Base-by-base conservation (phyloP, 257 asterid genomes). In the Primulina huaijiensis region DNA sequence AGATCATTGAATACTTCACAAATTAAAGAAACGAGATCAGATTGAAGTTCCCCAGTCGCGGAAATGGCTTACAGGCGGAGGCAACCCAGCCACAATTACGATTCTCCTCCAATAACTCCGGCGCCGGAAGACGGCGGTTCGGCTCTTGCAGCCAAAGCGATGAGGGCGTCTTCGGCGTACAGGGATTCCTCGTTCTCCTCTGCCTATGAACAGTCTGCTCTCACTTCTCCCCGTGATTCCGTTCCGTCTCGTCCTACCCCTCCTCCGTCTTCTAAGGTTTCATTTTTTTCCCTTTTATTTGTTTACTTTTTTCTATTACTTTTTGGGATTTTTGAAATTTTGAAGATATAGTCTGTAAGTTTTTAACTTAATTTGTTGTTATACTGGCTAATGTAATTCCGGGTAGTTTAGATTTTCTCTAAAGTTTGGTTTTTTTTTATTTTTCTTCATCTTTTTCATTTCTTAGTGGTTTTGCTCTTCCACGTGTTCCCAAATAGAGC, bases 101-200 rank as follows among this genome's bases (percentile, higher is more conserved):
- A 74, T 70, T 20, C 80, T 59, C 57, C 79, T 53, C 80, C 53
- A 3, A 43, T 43, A 11, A 11, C 78, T 73, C 79, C 85, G 52
- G 78, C 75, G 10, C 57, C 81, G 6, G 81, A 75, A 43, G 87
- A 74, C 72, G 78, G 63, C 77, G 76, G 83, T 17, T 73, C 82
- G 19, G 81, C 89, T 12, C 96, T 90, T 17, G 99, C 93, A 8
- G 83, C 99, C 27, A 94, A 91, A 81, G 99, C 99, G 64, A 94
- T 94, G 72, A 79, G 93, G 80, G 99, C 99, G n/a, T 94, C 99
- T 0, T 88, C 99, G 12, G 96, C 97, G n/a, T 80, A 82, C 75
- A 82, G 84, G 65, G 99, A 91, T 69, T 91, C 96, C 34, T 94
- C 97, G 73, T 89, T 94, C 55, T 85, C 92, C 21, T 87, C 96